These are phyloP conservation scores for Candida maltosa DNA, from an alignment of 805 yeast genomes.

Conservation along the genomic window DNA sequence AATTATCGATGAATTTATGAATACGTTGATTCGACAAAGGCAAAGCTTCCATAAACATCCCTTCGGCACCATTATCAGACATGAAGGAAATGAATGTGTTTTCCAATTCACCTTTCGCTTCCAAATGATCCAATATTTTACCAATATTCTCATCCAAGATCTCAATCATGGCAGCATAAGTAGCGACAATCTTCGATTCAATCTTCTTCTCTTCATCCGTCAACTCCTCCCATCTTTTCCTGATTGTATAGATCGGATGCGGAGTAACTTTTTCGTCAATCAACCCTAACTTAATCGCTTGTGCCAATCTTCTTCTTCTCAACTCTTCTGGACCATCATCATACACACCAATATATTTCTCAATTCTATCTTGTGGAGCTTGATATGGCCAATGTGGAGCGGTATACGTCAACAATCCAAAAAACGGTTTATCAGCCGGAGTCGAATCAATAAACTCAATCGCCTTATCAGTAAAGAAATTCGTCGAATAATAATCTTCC, in stretches of 20 bases:
- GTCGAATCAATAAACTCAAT: constrained; percentile 31
- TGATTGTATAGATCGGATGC: constrained; percentile 41
- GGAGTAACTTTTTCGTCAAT: constrained; percentile 43
- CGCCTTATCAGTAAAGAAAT: constrained; percentile 42
- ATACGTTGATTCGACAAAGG: constrained; percentile 36
- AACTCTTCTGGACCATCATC: constrained; percentile 48
- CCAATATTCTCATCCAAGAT: constrained; percentile 52
- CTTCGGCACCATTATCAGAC: constrained; percentile 68
- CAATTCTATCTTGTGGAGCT: constrained; percentile 48
- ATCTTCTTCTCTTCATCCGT: constrained; percentile 30
- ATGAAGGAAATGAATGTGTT: constrained; percentile 57
- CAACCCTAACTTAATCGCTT: constrained; percentile 44
- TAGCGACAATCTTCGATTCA: constrained; percentile 48
- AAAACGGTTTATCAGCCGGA: constrained; percentile 48
- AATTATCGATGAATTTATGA: constrained; percentile 20
- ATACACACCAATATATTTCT: constrained; percentile 46
- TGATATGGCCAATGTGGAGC: constrained; percentile 71
- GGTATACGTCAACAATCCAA: constrained; percentile 53
- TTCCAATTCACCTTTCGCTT: constrained; percentile 43
- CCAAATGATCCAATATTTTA: constrained; percentile 40
- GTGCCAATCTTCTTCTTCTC: constrained; percentile 34
- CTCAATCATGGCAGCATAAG: constrained; percentile 66
- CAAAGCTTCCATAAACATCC: constrained; percentile 54
- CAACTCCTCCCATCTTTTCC: constrained; percentile 44
- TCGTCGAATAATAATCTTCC: constrained; percentile 45